These are phyloP conservation scores for Boletus coccyginus DNA, from an alignment of 768 basidiomycete genomes.

Conservation along the genomic window DNA sequence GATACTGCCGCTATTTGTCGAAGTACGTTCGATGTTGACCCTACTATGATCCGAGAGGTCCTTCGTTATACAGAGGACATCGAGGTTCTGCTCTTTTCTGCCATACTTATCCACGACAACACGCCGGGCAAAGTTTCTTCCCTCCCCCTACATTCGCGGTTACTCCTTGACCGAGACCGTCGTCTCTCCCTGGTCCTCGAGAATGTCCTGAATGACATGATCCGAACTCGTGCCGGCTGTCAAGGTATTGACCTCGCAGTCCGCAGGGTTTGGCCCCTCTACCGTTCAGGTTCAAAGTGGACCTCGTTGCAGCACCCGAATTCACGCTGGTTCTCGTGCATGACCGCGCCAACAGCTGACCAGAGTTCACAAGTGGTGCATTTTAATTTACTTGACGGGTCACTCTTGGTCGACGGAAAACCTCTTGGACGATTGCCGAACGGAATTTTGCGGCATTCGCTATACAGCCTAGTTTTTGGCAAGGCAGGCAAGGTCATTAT, in stretches of 20 bases:
- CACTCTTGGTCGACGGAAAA: constrained; percentile 23
- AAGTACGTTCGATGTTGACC: constrained; percentile 30
- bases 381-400: constrained; percentile 37
- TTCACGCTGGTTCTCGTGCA: constrained; percentile 18
- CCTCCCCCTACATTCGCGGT: constrained; percentile 5
- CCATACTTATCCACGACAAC: constrained; percentile 32
- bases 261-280: constrained; percentile 29
- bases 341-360: constrained; percentile 2
- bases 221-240: neutral
- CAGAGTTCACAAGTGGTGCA: constrained; percentile 31
- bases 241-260: constrained; percentile 19
- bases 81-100: constrained; percentile 31
- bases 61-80: constrained; percentile 26
- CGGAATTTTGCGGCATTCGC: constrained; percentile 24
- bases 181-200: constrained; percentile 32
- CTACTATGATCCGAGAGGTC: neutral
- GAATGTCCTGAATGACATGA: constrained; percentile 8
- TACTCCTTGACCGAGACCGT: constrained; percentile 29
- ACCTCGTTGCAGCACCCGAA: neutral
- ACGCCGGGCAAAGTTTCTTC: constrained; percentile 8
- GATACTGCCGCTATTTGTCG: constrained; percentile 23
- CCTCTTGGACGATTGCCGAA: constrained; percentile 36
- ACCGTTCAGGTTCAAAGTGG: constrained; percentile 29
- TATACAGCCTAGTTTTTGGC: constrained; percentile 32
- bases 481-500: constrained; percentile 21